These are phyloP conservation scores for Cystobasidium sp. DNA, from an alignment of 1,284 basidiomycete species.

Conservation along the genomic window DNA sequence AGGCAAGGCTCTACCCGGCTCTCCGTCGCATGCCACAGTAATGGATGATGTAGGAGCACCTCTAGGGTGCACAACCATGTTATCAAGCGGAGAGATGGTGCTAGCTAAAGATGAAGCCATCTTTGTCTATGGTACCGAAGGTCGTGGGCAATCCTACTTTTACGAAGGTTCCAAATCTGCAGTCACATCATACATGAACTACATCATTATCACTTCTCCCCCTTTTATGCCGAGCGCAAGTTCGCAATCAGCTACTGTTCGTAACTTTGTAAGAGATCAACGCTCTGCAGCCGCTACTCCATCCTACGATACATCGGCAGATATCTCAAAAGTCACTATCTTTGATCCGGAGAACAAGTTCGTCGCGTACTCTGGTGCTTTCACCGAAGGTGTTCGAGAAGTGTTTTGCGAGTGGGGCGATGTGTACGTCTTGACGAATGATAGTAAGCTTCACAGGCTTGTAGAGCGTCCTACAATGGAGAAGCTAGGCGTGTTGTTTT, in stretches of 20 bases:
- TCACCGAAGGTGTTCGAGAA: constrained; percentile 76
- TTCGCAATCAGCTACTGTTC: constrained; percentile 72
- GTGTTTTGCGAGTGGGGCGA: constrained; percentile 78
- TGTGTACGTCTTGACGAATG: constrained; percentile 75
- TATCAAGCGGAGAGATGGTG: constrained; percentile 72
- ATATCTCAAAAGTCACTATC: constrained; percentile 83
- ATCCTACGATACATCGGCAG: constrained; percentile 58
- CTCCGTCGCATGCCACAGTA: constrained; percentile 60
- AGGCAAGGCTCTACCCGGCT: constrained; percentile 50
- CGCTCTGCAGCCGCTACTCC: constrained; percentile 24
- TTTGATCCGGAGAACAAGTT: constrained; percentile 94
- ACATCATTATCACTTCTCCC: constrained; percentile 86
- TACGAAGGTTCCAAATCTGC: constrained; percentile 70
- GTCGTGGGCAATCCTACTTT: constrained; percentile 82
- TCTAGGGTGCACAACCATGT: constrained; percentile 82
- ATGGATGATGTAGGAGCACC: constrained; percentile 86
- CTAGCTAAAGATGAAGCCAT: constrained; percentile 91
- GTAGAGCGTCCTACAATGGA: constrained; percentile 76
- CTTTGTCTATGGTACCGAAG: constrained; percentile 81
- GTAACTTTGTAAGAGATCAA: constrained; percentile 64
- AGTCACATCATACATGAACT: constrained; percentile 73
- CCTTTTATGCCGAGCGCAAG: constrained; percentile 72
- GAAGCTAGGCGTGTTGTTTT: constrained; percentile 81
- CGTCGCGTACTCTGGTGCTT: constrained; percentile 73
- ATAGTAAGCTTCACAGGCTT: constrained; percentile 65